Evolutionary conservation across 164 flowering plant genomes (phyloP).

Genomic region (Aristolochia fimbriata): DNA sequence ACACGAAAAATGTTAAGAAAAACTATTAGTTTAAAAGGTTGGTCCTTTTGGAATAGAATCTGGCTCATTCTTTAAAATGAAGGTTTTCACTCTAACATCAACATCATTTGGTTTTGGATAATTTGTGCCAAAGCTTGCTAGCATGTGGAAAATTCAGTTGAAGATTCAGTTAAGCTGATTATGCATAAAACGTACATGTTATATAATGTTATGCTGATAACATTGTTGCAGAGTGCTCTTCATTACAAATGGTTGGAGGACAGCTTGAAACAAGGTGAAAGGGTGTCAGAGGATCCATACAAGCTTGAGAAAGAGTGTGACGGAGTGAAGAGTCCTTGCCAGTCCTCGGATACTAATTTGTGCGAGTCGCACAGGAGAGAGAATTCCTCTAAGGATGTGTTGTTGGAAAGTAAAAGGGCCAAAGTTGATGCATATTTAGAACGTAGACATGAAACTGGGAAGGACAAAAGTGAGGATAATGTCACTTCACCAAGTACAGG

Average conservation of each 20-base stretch:
- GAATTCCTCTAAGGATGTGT: slow-evolving; percentile 7
- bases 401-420: slow-evolving; percentile 21
- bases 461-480: slow-evolving; percentile 4
- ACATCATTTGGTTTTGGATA: background rate
- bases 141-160: background rate
- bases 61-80: background rate
- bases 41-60: too few relatives aligned
- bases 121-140: background rate
- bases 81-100: background rate
- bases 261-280: slow-evolving; percentile 64
- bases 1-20: too few relatives aligned
- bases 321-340: slow-evolving; percentile 3
- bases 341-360: slow-evolving; percentile 13
- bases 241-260: slow-evolving; percentile 86
- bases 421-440: slow-evolving; percentile 20
- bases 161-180: background rate
- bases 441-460: slow-evolving; percentile 6
- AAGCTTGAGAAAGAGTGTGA: slow-evolving; percentile 26
- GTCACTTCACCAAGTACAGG: slow-evolving; percentile 8
- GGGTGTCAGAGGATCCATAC: slow-evolving; percentile 51
- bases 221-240: slow-evolving; percentile 47
- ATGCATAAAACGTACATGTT: background rate
- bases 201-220: too few relatives aligned
- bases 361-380: background rate
- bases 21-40: too few relatives aligned